Conservation (phyloP, 2,329 filamentous ascomycete genomes). For the Torrubiella hemipterigena region DNA sequence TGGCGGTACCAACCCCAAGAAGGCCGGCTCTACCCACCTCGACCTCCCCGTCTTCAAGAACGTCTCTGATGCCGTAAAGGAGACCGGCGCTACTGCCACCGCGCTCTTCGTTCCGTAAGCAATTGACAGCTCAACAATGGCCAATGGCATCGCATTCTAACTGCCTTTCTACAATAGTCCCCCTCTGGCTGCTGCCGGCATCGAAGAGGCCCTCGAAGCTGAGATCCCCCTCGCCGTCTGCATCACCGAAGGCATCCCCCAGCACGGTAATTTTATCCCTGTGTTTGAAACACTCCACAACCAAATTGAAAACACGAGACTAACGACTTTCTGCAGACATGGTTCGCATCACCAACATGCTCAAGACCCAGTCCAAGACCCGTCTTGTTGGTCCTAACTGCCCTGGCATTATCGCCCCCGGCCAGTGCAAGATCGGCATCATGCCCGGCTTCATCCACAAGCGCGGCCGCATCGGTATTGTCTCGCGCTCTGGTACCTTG, state of each 20-base stretch:
- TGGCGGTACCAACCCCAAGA: slow-evolving; percentile 97
- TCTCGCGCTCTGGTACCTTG: slow-evolving; percentile 93
- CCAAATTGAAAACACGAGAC: too few species aligned
- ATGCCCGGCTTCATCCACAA: slow-evolving; percentile 99
- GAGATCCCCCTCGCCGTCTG: slow-evolving; percentile 93
- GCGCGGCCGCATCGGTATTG: slow-evolving; percentile 95
- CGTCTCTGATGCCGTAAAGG: slow-evolving; percentile 77
- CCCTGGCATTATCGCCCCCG: slow-evolving; percentile 87
- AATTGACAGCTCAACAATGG: not conserved
- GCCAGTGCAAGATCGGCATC: slow-evolving; percentile 99
- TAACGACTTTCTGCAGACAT: slow-evolving; percentile 77
- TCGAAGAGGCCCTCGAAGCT: slow-evolving; percentile 88
- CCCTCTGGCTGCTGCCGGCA: slow-evolving; percentile 82
- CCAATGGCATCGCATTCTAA: too few species aligned
- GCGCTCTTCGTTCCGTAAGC: slow-evolving; percentile 91
- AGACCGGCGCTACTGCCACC: slow-evolving; percentile 81
- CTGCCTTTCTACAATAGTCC: slow-evolving; percentile 47
- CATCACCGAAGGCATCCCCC: slow-evolving; percentile 95
- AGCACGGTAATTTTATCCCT: slow-evolving; percentile 60
- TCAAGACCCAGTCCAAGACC: slow-evolving; percentile 96
- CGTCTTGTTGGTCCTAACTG: slow-evolving; percentile 96
- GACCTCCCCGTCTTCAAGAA: slow-evolving; percentile 86
- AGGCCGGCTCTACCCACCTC: slow-evolving; percentile 83
- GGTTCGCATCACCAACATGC: slow-evolving; percentile 95
- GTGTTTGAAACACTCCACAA: slow-evolving; percentile 3